Conservation (phyloP, 208 protist species). For the Trypanosoma avium region DNA sequence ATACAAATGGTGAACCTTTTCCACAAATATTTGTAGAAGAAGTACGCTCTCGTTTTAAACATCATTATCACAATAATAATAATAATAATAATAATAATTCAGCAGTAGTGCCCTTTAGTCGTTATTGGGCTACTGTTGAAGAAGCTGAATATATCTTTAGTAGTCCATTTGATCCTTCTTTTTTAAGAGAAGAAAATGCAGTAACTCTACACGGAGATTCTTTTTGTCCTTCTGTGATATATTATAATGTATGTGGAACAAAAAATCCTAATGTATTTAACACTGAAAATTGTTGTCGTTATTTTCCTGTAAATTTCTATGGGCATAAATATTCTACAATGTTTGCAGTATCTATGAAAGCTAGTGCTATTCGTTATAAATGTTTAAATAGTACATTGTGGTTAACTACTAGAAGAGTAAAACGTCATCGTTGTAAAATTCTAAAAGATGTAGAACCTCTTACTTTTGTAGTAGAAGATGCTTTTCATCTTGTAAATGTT, state of each 20-base stretch:
- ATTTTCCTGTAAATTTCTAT: slow-evolving; percentile 59
- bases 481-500: slow-evolving; percentile 42
- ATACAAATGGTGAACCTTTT: slow-evolving; percentile 74
- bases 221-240: slow-evolving; percentile 15
- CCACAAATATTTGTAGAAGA: slow-evolving; percentile 29
- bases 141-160: slow-evolving; percentile 60
- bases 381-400: slow-evolving; percentile 54
- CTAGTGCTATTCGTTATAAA: slow-evolving; percentile 41
- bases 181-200: slow-evolving; percentile 26
- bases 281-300: slow-evolving; percentile 42
- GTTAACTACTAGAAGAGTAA: slow-evolving; percentile 37
- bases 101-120: too few relatives aligned
- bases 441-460: slow-evolving; percentile 24
- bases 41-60: slow-evolving; percentile 15
- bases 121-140: slow-evolving; percentile 64
- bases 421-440: slow-evolving; percentile 6
- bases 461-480: background rate
- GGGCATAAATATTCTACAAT: slow-evolving; percentile 41
- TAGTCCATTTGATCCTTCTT: slow-evolving; percentile 33
- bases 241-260: slow-evolving; percentile 59
- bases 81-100: too few relatives aligned
- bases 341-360: slow-evolving; percentile 59
- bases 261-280: slow-evolving; percentile 35
- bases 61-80: too few relatives aligned
- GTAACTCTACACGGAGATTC: slow-evolving; percentile 9